Evolutionary conservation across 139 green algal genomes (phyloP).

Genomic region (Chlamydomonas schloesseri): DNA sequence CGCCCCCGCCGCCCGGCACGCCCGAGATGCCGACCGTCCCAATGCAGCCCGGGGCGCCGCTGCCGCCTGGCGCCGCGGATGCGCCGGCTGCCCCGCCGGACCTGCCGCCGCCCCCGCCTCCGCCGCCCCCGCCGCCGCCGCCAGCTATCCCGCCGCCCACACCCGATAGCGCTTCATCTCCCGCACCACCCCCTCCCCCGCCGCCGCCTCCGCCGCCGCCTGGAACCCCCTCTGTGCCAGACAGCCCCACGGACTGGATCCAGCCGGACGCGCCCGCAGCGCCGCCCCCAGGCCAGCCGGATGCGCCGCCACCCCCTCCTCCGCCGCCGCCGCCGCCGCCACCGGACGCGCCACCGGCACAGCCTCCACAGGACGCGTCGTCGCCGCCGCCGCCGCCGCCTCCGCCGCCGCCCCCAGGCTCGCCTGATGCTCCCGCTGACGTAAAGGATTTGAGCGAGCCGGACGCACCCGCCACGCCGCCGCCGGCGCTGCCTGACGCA

Average conservation of each 20-base stretch:
- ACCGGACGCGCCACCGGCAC: background rate
- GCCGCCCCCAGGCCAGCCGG: background rate
- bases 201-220: background rate
- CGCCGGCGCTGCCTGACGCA: background rate
- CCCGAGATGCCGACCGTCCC: background rate
- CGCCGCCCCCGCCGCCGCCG: background rate
- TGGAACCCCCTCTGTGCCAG: background rate
- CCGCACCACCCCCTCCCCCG: background rate
- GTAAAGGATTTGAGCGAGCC: no score
- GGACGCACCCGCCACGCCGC: background rate
- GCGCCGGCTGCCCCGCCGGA: background rate
- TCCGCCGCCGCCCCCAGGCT: background rate
- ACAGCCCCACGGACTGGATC: no score
- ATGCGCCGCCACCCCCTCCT: background rate
- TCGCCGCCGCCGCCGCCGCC: background rate
- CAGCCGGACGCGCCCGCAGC: no score
- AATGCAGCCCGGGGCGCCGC: background rate
- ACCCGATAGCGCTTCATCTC: no score
- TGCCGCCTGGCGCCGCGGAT: background rate
- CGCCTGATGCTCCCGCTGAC: background rate
- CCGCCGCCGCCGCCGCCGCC: constrained; percentile 12
- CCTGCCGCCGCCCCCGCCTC: background rate
- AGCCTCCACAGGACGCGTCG: background rate
- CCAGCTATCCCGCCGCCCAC: background rate
- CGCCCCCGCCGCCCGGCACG: background rate